Evolutionary conservation across 2,329 filamentous ascomycete genomes (phyloP), one percentile per base, ranked within the genome.

Genomic region (Teratosphaeria destructans): DNA sequence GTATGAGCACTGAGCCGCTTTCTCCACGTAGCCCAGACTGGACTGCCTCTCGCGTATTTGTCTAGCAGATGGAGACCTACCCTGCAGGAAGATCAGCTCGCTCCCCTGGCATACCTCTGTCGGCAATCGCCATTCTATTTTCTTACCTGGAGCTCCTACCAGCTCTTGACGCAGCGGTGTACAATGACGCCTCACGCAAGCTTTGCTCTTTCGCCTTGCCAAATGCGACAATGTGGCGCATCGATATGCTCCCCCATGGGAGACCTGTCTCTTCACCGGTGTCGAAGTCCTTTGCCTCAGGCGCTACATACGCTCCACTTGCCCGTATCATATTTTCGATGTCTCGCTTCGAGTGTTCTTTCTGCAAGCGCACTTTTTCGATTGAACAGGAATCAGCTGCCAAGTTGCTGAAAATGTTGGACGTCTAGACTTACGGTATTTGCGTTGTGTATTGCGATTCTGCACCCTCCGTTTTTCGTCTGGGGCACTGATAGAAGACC

Each of bases 381-480:
- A 87, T 87, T 90, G 62, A 7, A 11, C 23, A 26, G 11, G 3
- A 11, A 27, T 68, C 54, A 69, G 63, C 56, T 19, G 34, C 16
- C 11, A 6, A 5, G 2, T 19, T 16, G 52, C 52, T 19, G 10
- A 7, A 26, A 26, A n/a, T 54, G 26, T 26, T 23, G 10, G 19
- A 35, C 16, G 55, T 29, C 12, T 3, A 37, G 26, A 76, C 85
- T 68, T 80, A 90, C 88, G 81, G 66, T 89, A 90, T 67, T 89
- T 89, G 65, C 87, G 80, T 68, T 90, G 88, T 1, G 87, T 87
- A 62, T 90, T 82, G 58, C 86, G 82, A 70, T 91, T 91, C 71
- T 91, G 88, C 56, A 90, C 87, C 61, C 86, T 85, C 63, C 88
- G 79, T 68, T 88, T 80, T 74, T 89, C 85, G 61, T 85, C 84